Base-by-base conservation (phyloP, 2,329 filamentous ascomycete genomes). In the Elsinoe necatrix region DNA sequence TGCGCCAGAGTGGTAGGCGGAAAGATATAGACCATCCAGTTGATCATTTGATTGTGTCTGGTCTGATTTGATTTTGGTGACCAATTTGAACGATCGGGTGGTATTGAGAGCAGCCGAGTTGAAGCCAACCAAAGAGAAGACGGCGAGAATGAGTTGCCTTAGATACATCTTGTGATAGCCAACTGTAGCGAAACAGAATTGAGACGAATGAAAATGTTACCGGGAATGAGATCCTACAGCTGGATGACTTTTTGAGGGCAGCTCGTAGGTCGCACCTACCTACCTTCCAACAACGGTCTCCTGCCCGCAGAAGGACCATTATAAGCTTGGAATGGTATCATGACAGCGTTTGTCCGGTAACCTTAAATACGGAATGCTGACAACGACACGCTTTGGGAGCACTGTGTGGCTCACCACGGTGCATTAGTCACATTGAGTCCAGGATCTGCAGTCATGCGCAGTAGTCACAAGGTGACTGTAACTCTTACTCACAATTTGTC, bases 21-120 rank as follows among this genome's bases (percentile, higher is more conserved):
- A 55, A n/a, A 69, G 59, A 56, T 63, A 68, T 57, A 69, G 66
- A 54, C 61, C 59, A 39, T 66, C 57, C 55, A 61, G 67, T 20
- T 58, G 48, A 1, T 47, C 43, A 51, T 67, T 67, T 35, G 18
- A 21, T 31, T 35, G 43, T 16, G 50, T 12, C 35, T 64, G 60
- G 34, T 54, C 48, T 16, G 62, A 56, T 55, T 66, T 65, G 35
- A 69, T 41, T 16, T 61, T 43, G 41, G 64, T 67, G 57, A 61
- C 60, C 56, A 70, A 61, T 29, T 64, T 59, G 60, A 66, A 69
- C 35, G 63, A 60, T 8, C 51, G 60, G 4, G 65, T 61, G 14
- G 61, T 63, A 59, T 67, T 68, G 58, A 64, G 41, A 12, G 60
- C 57, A 9, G 66, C 61, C 12, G 59, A 42, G 55, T 58, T 59